phyloP scores from a whole-genome alignment of 2,329 filamentous ascomycete genomes.

The Aspergillus neotritici region DNA sequence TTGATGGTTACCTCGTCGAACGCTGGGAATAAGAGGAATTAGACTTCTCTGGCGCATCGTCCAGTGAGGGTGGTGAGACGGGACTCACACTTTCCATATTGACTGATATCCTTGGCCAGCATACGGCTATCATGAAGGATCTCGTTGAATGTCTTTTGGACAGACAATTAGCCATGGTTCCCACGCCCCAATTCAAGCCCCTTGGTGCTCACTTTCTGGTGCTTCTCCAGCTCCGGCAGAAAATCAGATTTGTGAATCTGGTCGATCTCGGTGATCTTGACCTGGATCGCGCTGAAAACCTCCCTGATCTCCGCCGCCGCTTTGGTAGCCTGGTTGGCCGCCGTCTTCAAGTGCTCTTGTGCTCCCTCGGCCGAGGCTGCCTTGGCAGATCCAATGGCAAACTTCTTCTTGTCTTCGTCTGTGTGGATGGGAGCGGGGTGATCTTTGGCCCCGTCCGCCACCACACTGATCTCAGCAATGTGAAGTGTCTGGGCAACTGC shows the following conservation, averaged over 20 bases:
- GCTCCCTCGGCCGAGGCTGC: neutral
- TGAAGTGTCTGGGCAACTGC: neutral
- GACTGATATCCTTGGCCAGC: too few species aligned
- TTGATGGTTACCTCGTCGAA: constrained; percentile 1
- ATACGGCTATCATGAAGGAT: too few species aligned
- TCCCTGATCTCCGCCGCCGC: neutral
- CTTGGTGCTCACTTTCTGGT: too few species aligned
- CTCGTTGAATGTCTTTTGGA: too few species aligned
- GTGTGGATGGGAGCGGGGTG: constrained; percentile 1
- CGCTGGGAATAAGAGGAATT: too few species aligned
- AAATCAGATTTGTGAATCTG: neutral
- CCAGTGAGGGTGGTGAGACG: too few species aligned
- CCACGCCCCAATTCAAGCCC: too few species aligned
- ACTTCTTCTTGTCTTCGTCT: neutral
- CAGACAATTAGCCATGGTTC: too few species aligned
- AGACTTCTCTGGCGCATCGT: too few species aligned
- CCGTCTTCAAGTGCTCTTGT: neutral
- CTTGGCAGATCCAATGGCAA: neutral
- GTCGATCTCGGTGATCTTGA: constrained; percentile 2
- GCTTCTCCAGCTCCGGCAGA: neutral
- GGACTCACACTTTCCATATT: too few species aligned
- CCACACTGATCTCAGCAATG: neutral
- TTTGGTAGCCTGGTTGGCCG: neutral
- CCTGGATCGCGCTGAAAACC: neutral
- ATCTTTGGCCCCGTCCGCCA: neutral